These are phyloP conservation scores for Periglandula ipomoeae DNA, from an alignment of 2,329 filamentous ascomycete species.

Conservation along the genomic window DNA sequence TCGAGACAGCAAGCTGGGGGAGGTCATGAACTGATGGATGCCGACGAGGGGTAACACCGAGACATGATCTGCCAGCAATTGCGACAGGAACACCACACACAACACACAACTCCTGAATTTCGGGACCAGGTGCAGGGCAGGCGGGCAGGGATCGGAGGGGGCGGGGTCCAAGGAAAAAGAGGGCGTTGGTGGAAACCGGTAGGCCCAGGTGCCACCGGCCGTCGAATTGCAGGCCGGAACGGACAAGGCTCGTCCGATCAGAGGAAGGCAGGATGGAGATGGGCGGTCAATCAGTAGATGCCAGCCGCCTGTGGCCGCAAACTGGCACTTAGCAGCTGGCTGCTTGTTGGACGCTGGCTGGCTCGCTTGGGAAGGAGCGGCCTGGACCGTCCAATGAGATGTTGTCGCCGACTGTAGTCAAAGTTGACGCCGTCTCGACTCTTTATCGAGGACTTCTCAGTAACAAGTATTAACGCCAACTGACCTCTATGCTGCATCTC, in stretches of 20 bases:
- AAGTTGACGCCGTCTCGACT: too few relatives aligned
- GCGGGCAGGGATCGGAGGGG: too few relatives aligned
- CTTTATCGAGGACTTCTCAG: too few relatives aligned
- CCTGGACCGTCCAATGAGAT: slow-evolving; percentile 4
- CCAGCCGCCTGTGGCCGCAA: background rate
- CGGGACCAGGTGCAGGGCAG: background rate
- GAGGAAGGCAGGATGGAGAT: background rate
- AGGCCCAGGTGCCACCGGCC: background rate
- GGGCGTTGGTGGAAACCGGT: background rate
- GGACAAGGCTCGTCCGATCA: background rate
- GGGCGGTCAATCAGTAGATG: background rate
- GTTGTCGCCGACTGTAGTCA: background rate
- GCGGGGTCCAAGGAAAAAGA: slow-evolving; percentile 3
- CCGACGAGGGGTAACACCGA: slow-evolving; percentile 18
- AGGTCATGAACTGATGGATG: background rate
- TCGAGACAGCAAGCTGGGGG: background rate
- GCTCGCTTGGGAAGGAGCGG: slow-evolving; percentile 9
- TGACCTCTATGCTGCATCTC: too few relatives aligned
- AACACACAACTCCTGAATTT: slow-evolving; percentile 5
- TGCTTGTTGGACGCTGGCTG: too few relatives aligned
- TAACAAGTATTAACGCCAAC: too few relatives aligned
- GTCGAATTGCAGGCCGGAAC: background rate
- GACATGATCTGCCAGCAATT: slow-evolving; percentile 28
- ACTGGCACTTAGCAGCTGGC: too few relatives aligned
- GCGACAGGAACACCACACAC: background rate